Evolutionary conservation across 1,284 basidiomycete genomes (phyloP).

Genomic region (Leccinum subrobustum): DNA sequence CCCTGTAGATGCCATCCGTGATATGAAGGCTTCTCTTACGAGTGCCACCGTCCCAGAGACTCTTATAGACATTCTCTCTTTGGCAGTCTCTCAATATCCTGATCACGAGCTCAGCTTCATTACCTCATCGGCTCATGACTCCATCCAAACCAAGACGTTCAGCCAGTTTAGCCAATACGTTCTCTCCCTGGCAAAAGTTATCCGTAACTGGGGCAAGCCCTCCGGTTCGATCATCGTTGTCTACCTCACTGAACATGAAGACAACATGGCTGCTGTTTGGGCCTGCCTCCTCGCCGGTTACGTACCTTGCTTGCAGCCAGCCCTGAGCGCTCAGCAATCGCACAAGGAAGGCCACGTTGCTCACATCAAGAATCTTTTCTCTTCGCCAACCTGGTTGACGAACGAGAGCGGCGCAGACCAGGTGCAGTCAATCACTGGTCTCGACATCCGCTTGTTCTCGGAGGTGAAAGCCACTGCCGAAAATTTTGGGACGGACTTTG

Average conservation of each 20-base stretch:
- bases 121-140: conserved; percentile 33
- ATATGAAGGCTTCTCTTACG: conserved; percentile 17
- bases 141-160: conserved; percentile 33
- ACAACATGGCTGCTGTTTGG: conserved; percentile 35
- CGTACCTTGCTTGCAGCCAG: conserved; percentile 33
- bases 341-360: conserved; percentile 33
- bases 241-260: conserved; percentile 34
- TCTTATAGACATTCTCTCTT: conserved; percentile 25
- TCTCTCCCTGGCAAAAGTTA: conserved; percentile 21
- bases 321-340: conserved; percentile 32
- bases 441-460: conserved; percentile 30
- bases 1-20: conserved; percentile 5
- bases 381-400: conserved; percentile 32
- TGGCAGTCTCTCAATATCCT: conserved; percentile 23
- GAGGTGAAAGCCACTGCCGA: conserved; percentile 20
- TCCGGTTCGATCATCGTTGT: conserved; percentile 30
- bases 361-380: conserved; percentile 29
- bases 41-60: conserved; percentile 13
- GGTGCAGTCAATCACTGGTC: conserved; percentile 27
- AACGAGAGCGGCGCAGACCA: conserved; percentile 33
- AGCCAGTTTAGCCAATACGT: conserved; percentile 19
- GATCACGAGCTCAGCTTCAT: conserved; percentile 28
- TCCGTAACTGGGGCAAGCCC: conserved; percentile 24
- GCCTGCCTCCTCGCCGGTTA: conserved; percentile 32
- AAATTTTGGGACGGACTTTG: conserved; percentile 11